Evolutionary conservation across 2,329 filamentous ascomycete species (phyloP).

Genomic region (Passalora sequoiae): DNA sequence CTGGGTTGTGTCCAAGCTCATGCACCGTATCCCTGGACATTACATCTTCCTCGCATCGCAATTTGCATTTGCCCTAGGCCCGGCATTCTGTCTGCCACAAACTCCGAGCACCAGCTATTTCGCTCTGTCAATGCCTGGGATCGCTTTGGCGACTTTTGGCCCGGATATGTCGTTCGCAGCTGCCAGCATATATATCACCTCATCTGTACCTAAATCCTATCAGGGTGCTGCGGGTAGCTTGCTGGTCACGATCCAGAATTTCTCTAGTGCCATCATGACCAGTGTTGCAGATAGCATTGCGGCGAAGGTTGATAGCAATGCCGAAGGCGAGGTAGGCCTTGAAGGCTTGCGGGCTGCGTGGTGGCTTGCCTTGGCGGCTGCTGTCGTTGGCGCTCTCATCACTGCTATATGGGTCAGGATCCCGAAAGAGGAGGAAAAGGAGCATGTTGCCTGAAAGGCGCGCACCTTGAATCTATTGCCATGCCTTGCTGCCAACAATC

Average conservation of each 20-base stretch:
- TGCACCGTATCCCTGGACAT: conserved; percentile 45
- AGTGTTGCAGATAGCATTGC: conserved; percentile 27
- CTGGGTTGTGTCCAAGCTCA: conserved; percentile 43
- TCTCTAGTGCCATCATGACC: conserved; percentile 42
- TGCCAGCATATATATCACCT: conserved; percentile 47
- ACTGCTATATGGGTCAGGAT: conserved; percentile 27
- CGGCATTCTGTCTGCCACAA: conserved; percentile 40
- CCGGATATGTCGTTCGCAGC: conserved; percentile 47
- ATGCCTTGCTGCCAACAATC: neutral
- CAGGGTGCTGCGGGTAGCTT: conserved; percentile 45
- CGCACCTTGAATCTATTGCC: neutral
- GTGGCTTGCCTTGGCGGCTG: conserved; percentile 27
- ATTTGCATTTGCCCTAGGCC: conserved; percentile 36
- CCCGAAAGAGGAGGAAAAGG: conserved; percentile 31
- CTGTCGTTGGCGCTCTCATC: conserved; percentile 23
- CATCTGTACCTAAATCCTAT: conserved; percentile 43
- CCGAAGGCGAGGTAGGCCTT: conserved; percentile 25
- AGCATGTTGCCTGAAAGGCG: conserved; percentile 22
- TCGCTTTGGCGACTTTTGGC: conserved; percentile 44
- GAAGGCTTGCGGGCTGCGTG: conserved; percentile 27
- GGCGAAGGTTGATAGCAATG: conserved; percentile 22
- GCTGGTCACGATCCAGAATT: conserved; percentile 46
- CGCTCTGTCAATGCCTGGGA: conserved; percentile 43
- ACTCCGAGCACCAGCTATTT: conserved; percentile 41
- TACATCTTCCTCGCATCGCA: conserved; percentile 45